Evolutionary conservation across 2,329 filamentous ascomycete genomes (phyloP).

Genomic region (Trichoderma polysporum): DNA sequence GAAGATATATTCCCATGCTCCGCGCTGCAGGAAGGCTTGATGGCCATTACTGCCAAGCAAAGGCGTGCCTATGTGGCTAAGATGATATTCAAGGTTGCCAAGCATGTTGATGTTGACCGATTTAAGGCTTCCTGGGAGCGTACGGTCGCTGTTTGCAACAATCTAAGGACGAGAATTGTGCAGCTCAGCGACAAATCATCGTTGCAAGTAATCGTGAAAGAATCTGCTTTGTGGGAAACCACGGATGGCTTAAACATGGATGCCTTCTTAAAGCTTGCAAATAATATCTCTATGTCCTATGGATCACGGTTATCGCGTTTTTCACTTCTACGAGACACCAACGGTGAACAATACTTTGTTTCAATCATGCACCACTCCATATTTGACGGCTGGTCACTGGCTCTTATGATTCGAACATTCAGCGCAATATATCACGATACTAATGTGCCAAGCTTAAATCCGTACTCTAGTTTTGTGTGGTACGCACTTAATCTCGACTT

Average conservation of each 20-base stretch:
- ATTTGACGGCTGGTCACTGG: constrained; percentile 13
- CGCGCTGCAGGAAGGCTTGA: constrained; percentile 1
- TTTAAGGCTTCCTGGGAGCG: constrained; percentile 29
- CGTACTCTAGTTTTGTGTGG: not conserved
- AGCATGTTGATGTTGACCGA: not conserved
- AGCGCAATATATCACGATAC: not conserved
- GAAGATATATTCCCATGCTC: constrained; percentile 12
- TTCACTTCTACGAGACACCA: not conserved
- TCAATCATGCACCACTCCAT: constrained; percentile 3
- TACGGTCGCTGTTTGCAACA: not conserved
- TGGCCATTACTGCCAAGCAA: constrained; percentile 7
- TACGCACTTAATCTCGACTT: constrained; percentile 1
- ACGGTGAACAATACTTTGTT: not conserved
- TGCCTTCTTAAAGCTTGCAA: not conserved
- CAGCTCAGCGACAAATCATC: not conserved
- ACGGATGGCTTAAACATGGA: not conserved
- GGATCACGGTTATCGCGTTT: not conserved
- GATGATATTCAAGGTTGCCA: constrained; percentile 15
- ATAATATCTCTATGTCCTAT: constrained; percentile 1
- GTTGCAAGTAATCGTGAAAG: not conserved
- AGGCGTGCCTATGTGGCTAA: constrained; percentile 2
- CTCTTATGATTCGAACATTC: not conserved
- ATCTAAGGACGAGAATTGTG: constrained; percentile 15
- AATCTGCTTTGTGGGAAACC: not conserved
- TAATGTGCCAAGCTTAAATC: not conserved